Evolutionary conservation across 352 stramenopile genomes (phyloP).

Genomic region (Globisporangium solare): DNA sequence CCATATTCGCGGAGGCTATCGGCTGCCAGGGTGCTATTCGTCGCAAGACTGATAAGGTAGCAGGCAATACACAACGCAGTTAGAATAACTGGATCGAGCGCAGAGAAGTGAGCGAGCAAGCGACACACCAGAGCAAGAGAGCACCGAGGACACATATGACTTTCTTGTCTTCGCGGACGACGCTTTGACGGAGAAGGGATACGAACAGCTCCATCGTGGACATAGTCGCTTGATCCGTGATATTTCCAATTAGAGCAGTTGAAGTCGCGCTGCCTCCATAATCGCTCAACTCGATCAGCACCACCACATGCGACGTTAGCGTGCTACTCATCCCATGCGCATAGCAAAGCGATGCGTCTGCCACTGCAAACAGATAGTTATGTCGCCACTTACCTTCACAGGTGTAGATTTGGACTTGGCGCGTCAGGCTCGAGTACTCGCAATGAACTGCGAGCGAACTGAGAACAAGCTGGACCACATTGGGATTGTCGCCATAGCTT

Average conservation of each 20-base stretch:
- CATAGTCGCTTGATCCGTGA: constrained; percentile 12
- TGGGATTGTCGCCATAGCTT: constrained; percentile 19
- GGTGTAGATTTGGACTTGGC: constrained; percentile 77
- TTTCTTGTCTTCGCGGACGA: constrained; percentile 69
- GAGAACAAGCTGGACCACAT: constrained; percentile 39
- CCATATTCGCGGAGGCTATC: constrained; percentile 38
- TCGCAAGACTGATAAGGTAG: constrained; percentile 29
- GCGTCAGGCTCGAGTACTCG: constrained; percentile 69
- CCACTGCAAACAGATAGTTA: neutral
- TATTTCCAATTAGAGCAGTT: constrained; percentile 24
- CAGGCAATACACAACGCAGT: neutral
- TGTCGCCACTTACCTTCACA: constrained; percentile 42
- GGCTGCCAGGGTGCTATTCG: constrained; percentile 37
- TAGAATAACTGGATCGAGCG: neutral
- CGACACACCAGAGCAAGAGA: constrained; percentile 52
- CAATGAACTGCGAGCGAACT: constrained; percentile 44
- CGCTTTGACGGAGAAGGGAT: constrained; percentile 47
- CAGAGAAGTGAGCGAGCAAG: neutral
- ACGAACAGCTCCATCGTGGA: constrained; percentile 40
- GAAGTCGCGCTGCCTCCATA: constrained; percentile 39
- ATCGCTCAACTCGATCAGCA: constrained; percentile 60
- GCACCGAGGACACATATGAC: constrained; percentile 59
- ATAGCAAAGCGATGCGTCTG: neutral
- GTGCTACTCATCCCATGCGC: neutral
- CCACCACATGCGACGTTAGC: constrained; percentile 14